These are phyloP conservation scores for Botrytis fragariae DNA, from an alignment of 2,329 filamentous ascomycete genomes.

Conservation along the genomic window DNA sequence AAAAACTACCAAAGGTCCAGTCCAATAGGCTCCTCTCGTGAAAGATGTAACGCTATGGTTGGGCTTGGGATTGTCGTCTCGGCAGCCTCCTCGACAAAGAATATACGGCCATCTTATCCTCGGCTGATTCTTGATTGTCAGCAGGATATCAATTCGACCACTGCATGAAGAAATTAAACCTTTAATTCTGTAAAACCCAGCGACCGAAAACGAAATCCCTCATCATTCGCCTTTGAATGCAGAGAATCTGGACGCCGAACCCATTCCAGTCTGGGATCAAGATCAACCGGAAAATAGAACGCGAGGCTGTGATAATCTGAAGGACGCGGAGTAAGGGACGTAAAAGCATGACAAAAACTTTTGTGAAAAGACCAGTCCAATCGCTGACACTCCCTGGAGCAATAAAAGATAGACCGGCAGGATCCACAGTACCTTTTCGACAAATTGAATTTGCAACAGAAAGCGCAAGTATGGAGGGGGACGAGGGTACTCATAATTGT, in stretches of 20 bases:
- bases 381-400: background rate
- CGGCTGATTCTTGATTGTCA: background rate
- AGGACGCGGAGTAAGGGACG: background rate
- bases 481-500: rapidly evolving
- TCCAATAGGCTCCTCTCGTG: background rate
- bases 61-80: background rate
- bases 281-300: background rate
- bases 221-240: too few relatives aligned
- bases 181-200: background rate
- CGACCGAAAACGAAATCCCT: background rate
- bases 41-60: background rate
- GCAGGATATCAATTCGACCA: background rate
- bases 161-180: background rate
- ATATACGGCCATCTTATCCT: background rate
- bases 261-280: background rate
- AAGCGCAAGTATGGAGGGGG: background rate
- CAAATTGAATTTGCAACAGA: background rate
- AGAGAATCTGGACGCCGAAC: background rate
- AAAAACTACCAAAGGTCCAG: background rate
- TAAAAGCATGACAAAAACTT: background rate
- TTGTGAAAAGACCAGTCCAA: background rate
- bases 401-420: background rate
- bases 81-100: background rate
- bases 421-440: background rate
- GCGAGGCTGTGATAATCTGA: background rate